These are phyloP conservation scores for Rhamnella rubrinervis DNA, from an alignment of 331 rosid species.

Conservation along the genomic window DNA sequence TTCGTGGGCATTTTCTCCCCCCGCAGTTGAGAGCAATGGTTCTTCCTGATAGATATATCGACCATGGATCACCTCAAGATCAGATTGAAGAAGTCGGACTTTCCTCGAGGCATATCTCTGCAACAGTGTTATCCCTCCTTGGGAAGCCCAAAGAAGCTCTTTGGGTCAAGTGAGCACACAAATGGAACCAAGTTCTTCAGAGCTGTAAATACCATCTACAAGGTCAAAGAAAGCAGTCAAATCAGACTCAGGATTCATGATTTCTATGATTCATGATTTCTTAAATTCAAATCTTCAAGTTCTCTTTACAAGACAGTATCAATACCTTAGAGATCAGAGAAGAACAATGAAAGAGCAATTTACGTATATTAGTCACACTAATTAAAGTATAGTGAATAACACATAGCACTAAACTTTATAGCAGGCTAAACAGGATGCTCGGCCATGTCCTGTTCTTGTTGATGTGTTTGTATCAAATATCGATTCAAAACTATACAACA, in stretches of 20 bases:
- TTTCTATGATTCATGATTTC: not conserved
- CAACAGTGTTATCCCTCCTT: constrained; percentile 64
- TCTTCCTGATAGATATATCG: constrained; percentile 92
- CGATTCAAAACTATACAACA: too few relatives aligned
- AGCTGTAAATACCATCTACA: constrained; percentile 22
- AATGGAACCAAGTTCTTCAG: constrained; percentile 18
- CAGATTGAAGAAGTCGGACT: constrained; percentile 85
- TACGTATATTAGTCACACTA: not conserved
- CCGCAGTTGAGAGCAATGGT: constrained; percentile 83
- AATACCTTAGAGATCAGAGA: not conserved
- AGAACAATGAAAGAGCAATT: not conserved
- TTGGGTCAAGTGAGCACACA: constrained; percentile 22
- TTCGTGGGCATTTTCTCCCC: constrained; percentile 2
- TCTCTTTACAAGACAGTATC: not conserved
- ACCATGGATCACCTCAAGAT: constrained; percentile 74
- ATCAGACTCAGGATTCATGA: constrained; percentile 3
- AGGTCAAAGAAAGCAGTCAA: not conserved
- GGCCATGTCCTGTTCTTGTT: not conserved
- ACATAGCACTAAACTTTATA: constrained; percentile 5
- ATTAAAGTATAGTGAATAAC: not conserved
- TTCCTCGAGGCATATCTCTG: constrained; percentile 76
- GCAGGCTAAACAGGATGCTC: not conserved
- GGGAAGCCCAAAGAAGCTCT: constrained; percentile 81
- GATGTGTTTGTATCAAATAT: not conserved
- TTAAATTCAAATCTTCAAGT: constrained; percentile 1